Evolutionary conservation across 208 protist species (phyloP).

Genomic region (Leptomonas pyrrhocoris): DNA sequence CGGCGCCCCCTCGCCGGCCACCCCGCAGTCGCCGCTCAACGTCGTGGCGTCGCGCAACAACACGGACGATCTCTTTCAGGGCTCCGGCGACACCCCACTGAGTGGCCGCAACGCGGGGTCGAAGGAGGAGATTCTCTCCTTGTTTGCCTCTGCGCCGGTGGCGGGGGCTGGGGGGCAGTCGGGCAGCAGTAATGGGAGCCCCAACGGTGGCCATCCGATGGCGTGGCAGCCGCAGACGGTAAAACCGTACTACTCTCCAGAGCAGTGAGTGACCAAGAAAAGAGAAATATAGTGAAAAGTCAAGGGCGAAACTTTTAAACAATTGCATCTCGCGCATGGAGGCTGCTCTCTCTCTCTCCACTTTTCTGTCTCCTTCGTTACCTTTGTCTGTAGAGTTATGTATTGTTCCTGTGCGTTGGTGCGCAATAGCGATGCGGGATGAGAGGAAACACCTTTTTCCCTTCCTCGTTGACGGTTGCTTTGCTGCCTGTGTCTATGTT

Average conservation of each 20-base stretch:
- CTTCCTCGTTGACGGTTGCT: too few relatives aligned
- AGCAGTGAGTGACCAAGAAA: conserved; percentile 9
- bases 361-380: too few relatives aligned
- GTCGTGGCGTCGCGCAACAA: background rate
- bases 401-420: too few relatives aligned
- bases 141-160: conserved; percentile 46
- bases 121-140: conserved; percentile 69
- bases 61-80: conserved; percentile 38
- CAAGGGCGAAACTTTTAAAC: too few relatives aligned
- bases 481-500: background rate
- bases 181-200: background rate
- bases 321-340: too few relatives aligned
- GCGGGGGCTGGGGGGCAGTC: conserved; percentile 8
- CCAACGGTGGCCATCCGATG: conserved; percentile 17
- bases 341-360: too few relatives aligned
- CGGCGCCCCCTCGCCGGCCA: conserved; percentile 14
- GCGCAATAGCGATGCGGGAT: too few relatives aligned
- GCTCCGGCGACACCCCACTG: background rate
- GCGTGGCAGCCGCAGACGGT: conserved; percentile 59
- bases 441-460: too few relatives aligned
- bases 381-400: too few relatives aligned
- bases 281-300: conserved; percentile 1
- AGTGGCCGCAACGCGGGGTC: background rate
- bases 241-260: conserved; percentile 37
- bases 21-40: conserved; percentile 3